These are phyloP conservation scores for Moesziomyces sp. DNA, from an alignment of 1,284 basidiomycete species.

Conservation along the genomic window DNA sequence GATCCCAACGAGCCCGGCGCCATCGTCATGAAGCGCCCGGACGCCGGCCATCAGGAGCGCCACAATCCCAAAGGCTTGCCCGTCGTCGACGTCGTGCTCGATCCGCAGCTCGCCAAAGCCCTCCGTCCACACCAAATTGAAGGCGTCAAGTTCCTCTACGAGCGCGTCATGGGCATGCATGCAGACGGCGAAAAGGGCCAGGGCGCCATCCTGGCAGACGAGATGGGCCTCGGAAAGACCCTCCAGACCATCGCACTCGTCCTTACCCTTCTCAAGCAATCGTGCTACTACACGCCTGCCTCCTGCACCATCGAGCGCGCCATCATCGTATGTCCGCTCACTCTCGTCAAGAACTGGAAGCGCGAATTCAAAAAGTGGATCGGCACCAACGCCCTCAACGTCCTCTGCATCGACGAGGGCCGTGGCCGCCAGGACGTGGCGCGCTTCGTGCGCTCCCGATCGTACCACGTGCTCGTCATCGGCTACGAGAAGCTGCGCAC, in stretches of 20 bases:
- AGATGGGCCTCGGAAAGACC: slow-evolving; percentile 79
- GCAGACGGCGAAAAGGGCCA: slow-evolving; percentile 79
- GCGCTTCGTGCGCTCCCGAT: slow-evolving; percentile 69
- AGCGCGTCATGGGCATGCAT: slow-evolving; percentile 91
- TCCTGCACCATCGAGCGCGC: slow-evolving; percentile 57
- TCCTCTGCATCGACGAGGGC: slow-evolving; percentile 77
- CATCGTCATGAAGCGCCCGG: slow-evolving; percentile 85
- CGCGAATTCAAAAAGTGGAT: slow-evolving; percentile 91
- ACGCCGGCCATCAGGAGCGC: slow-evolving; percentile 75
- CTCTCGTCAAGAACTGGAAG: slow-evolving; percentile 94
- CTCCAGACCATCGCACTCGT: slow-evolving; percentile 65
- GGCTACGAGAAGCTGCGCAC: slow-evolving; percentile 89
- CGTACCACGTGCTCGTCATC: slow-evolving; percentile 86
- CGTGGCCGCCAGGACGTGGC: slow-evolving; percentile 49
- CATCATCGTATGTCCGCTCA: slow-evolving; percentile 89
- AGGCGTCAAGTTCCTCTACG: slow-evolving; percentile 98
- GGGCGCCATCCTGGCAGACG: slow-evolving; percentile 98
- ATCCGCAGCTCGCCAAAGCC: slow-evolving; percentile 85
- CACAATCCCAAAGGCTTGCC: slow-evolving; percentile 74
- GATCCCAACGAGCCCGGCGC: slow-evolving; percentile 72
- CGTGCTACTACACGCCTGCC: slow-evolving; percentile 60
- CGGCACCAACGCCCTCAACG: slow-evolving; percentile 79
- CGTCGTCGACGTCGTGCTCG: slow-evolving; percentile 80
- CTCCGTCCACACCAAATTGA: slow-evolving; percentile 97
- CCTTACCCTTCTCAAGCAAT: slow-evolving; percentile 59